Conservation (phyloP, 2,329 filamentous ascomycete species). For the Ilyonectria destructans region DNA sequence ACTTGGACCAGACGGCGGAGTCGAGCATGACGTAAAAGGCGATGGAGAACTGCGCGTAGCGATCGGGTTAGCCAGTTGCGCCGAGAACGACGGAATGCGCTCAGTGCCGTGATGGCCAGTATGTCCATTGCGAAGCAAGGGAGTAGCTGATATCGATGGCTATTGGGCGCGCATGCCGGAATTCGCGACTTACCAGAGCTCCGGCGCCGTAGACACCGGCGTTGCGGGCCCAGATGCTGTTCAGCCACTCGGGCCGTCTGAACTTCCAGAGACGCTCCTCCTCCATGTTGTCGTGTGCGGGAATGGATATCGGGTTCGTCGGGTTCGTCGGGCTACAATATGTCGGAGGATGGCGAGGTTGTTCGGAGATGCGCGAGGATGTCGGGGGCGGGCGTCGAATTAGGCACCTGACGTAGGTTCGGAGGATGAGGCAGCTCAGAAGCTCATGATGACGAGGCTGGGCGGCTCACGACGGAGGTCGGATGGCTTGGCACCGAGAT, state of each 20-base stretch:
- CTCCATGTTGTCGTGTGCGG: conserved; percentile 62
- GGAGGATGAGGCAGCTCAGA: conserved; percentile 30
- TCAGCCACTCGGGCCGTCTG: conserved; percentile 77
- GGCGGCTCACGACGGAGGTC: conserved; percentile 21
- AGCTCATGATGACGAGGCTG: conserved; percentile 51
- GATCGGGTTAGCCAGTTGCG: conserved; percentile 35
- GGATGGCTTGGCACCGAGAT: conserved; percentile 28
- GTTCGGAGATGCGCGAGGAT: conserved; percentile 37
- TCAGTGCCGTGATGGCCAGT: not conserved
- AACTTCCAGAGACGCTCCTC: conserved; percentile 80
- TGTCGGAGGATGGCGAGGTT: conserved; percentile 8
- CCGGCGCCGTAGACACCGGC: conserved; percentile 76
- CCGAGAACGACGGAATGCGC: conserved; percentile 8
- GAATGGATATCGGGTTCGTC: not conserved
- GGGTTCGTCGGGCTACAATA: not conserved
- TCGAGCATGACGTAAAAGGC: conserved; percentile 81
- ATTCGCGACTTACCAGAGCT: conserved; percentile 68
- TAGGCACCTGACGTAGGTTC: conserved; percentile 28
- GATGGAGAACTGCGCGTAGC: conserved; percentile 69
- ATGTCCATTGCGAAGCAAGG: not conserved
- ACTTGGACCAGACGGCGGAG: conserved; percentile 78
- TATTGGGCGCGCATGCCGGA: conserved; percentile 5
- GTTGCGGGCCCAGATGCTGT: conserved; percentile 75
- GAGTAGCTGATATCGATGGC: not conserved
- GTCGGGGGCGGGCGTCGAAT: conserved; percentile 29